Evolutionary conservation across 1,139 yeast genomes (phyloP), one percentile per base, ranked within the genome.

Genomic region (Pichia sp.): DNA sequence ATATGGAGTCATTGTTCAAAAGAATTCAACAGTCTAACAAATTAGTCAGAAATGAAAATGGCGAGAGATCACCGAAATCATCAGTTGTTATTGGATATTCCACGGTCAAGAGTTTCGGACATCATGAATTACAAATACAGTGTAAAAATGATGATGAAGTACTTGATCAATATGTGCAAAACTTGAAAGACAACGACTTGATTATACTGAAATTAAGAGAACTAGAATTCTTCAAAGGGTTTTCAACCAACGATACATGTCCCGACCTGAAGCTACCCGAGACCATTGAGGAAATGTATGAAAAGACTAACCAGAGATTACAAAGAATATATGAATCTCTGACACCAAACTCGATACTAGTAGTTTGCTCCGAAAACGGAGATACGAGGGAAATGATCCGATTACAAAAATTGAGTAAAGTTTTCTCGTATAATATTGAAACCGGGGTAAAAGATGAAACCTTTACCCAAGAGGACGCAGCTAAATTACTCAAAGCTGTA

Each of bases 351-450:
- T 73, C 95, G 0, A 64, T 81, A 29, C 56, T 90, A 33, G 64
- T 87, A 1, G 59, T 88, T 1, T 68, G 77, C 55, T 72, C 87
- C 0, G 85, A 84, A 2, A 68, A 75, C 45, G 88, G 90, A 2
- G 75, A 79, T 53, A 78, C 82, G 3, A 59, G 69, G 26, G 73
- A 69, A 39, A 71, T 81, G 76, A 59, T 63, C 16, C 61, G 66
- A 41, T 64, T 86, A 41, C 77, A 74, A 49, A 56, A 56, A 10
- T 52, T 69, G 8, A 73, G 66, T 47, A 59, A 54, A 51, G 61
- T 55, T 50, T 75, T 63, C 59, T 72, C 68, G 51, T 57, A 49
- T 53, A 76, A 64, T 52, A 75, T 58, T 64, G 64, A 53, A 60
- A 72, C 51, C 27, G 53, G 52, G 39, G 43, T 31, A 7, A 37